Evolutionary conservation across 345 rosid species (phyloP).

Genomic region (Euclidium syriacum): DNA sequence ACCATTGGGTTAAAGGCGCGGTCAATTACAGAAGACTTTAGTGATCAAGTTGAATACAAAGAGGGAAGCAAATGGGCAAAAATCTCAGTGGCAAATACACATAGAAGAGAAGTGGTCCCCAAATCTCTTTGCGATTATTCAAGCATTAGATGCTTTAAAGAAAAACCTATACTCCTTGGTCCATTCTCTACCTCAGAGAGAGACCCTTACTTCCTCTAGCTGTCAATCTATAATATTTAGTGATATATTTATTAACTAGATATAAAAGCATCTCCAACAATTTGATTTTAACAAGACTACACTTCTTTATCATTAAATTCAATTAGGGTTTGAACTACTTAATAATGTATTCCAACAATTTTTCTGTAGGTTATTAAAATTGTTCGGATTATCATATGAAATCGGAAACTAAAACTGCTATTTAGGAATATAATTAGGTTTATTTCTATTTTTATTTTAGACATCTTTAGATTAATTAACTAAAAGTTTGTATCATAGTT

Average conservation of each 20-base stretch:
- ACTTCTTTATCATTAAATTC: slow-evolving; percentile 7
- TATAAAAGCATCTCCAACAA: not conserved
- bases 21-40: slow-evolving; percentile 21
- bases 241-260: not conserved
- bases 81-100: slow-evolving; percentile 28
- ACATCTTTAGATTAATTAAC: too few relatives aligned
- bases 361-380: too few relatives aligned
- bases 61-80: slow-evolving; percentile 26
- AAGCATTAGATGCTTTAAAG: slow-evolving; percentile 34
- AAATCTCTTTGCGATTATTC: slow-evolving; percentile 25
- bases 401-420: too few relatives aligned
- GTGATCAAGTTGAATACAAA: slow-evolving; percentile 27
- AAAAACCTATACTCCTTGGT: slow-evolving; percentile 33
- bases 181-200: slow-evolving; percentile 30
- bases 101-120: slow-evolving; percentile 31
- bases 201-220: slow-evolving; percentile 24
- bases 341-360: not conserved
- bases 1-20: slow-evolving; percentile 16
- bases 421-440: too few relatives aligned
- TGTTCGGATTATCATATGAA: too few relatives aligned
- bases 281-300: slow-evolving; percentile 4
- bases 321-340: slow-evolving; percentile 13
- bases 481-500: not conserved
- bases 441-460: not conserved
- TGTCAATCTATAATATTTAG: slow-evolving; percentile 18